These are phyloP conservation scores for Dimocarpus longan DNA, from an alignment of 345 rosid species.

Conservation along the genomic window DNA sequence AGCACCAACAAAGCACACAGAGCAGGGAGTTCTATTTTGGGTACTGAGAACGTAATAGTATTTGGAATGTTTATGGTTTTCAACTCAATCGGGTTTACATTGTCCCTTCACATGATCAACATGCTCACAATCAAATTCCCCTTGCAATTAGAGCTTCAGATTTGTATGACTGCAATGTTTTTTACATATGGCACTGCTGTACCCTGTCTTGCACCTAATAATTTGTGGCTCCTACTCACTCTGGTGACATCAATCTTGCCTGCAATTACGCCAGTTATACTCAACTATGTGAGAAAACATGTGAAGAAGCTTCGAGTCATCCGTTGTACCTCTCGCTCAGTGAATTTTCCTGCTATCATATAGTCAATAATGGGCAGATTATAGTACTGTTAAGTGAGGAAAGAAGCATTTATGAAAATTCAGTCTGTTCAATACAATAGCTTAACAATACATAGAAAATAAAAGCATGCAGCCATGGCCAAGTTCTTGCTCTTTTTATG, in stretches of 20 bases:
- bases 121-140: conserved; percentile 59
- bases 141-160: conserved; percentile 48
- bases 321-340: no score
- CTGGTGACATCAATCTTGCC: conserved; percentile 33
- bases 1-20: conserved; percentile 21
- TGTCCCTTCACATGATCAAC: conserved; percentile 49
- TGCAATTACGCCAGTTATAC: conserved; percentile 2
- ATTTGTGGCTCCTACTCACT: conserved; percentile 26
- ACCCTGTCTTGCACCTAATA: conserved; percentile 33
- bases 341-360: no score
- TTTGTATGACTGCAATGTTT: conserved; percentile 42
- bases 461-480: no score
- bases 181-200: conserved; percentile 42
- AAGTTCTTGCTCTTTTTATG: no score
- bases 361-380: no score
- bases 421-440: no score
- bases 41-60: conserved; percentile 18
- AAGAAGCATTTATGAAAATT: no score
- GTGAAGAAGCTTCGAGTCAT: not conserved
- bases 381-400: no score
- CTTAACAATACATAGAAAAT: no score
- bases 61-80: conserved; percentile 39
- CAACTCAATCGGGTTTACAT: conserved; percentile 49
- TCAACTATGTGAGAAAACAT: not conserved
- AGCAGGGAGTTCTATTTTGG: conserved; percentile 51